A percentile compares a stretch with the other conserved stretches of the same genome.
Conservation (phyloP, 257 asterid species). For the Apocynum venetum region DNA sequence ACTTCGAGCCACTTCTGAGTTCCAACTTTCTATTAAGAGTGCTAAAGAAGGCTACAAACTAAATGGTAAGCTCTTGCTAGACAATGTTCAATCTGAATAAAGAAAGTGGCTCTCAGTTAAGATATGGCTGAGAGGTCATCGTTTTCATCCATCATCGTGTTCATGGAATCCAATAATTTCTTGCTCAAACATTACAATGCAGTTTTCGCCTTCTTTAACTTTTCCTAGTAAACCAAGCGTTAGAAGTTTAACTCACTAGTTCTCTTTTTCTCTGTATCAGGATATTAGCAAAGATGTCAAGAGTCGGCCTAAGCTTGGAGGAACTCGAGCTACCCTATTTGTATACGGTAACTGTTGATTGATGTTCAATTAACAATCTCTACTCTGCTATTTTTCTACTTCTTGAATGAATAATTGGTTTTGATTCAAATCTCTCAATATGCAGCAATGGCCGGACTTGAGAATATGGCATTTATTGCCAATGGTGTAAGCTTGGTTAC, state of each 20-base stretch:
- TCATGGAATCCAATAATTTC: no score
- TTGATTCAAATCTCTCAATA: neutral
- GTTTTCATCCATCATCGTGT: neutral
- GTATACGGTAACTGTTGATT: conserved; percentile 34
- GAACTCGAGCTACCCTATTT: conserved; percentile 44
- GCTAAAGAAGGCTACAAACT: neutral
- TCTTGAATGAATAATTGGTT: neutral
- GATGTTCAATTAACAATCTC: neutral
- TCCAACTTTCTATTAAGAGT: neutral
- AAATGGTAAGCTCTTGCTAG: conserved; percentile 21
- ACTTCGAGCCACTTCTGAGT: neutral
- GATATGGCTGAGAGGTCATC: neutral
- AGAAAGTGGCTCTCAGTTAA: neutral
- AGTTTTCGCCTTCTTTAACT: neutral
- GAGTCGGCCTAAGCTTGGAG: conserved; percentile 39
- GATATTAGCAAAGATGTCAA: conserved; percentile 31
- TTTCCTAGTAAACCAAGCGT: neutral
- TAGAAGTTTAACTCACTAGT: neutral
- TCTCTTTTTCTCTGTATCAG: conserved; percentile 21
- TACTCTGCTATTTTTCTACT: neutral
- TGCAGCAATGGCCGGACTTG: conserved; percentile 48
- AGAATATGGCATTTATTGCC: conserved; percentile 47
- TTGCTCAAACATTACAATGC: neutral
- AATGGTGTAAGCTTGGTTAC: conserved; percentile 52
- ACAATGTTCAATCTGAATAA: neutral